These are phyloP conservation scores for Platanthera guangdongensis DNA, from an alignment of 106 monocot species.

Conservation along the genomic window DNA sequence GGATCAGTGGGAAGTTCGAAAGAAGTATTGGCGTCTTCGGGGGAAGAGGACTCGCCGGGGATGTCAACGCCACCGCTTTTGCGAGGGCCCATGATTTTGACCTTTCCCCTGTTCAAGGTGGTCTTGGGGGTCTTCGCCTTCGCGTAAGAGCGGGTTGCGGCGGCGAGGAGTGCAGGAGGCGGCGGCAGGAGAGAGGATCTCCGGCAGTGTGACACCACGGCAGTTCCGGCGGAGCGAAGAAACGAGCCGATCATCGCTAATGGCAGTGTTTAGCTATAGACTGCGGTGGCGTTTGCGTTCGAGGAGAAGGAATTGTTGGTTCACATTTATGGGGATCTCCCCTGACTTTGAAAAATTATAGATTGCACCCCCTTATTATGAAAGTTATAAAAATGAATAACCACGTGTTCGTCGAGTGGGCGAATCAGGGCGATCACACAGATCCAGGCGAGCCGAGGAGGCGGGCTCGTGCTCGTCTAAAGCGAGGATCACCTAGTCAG, in stretches of 20 bases:
- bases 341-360: too few species aligned
- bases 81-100: constrained; percentile 29
- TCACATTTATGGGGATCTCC: too few species aligned
- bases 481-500: too few species aligned
- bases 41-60: constrained; percentile 10
- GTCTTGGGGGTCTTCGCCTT: constrained; percentile 22
- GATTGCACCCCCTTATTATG: too few species aligned
- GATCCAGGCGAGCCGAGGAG: too few species aligned
- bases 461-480: too few species aligned
- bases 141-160: constrained; percentile 23
- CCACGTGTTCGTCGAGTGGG: too few species aligned
- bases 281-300: background rate
- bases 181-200: constrained; percentile 9
- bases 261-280: background rate
- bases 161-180: constrained; percentile 3
- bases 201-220: background rate
- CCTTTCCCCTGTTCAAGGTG: constrained; percentile 27
- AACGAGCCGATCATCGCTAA: constrained; percentile 24
- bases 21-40: constrained; percentile 27
- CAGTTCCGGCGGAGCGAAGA: constrained; percentile 24
- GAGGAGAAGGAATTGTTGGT: background rate
- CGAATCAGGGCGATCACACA: too few species aligned
- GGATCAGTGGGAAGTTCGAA: constrained; percentile 59
- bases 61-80: constrained; percentile 17
- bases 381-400: too few species aligned